Evolutionary conservation across 164 flowering plant species (phyloP), one percentile per base, ranked within the genome.

Genomic region (Liquidambar formosana): DNA sequence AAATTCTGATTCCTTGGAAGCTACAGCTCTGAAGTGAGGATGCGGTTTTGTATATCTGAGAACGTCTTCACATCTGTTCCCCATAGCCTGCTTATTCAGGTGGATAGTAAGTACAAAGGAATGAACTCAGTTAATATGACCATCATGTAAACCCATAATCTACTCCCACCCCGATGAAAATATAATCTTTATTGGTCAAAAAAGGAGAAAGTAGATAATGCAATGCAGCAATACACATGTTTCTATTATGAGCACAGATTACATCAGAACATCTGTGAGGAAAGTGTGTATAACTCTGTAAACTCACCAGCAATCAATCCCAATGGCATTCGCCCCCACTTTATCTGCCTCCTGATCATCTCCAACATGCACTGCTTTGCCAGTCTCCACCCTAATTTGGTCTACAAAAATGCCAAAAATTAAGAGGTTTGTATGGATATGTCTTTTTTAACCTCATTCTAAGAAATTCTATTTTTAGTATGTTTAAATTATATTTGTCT

Each of bases 311-410:
- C 98, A 94, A 66, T 89, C 86, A 43, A 94, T 85, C 12, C 96
- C 98, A 69, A 86, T 61, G 12, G 89, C 84, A 79, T 85, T 89
- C 28, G 98, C 98, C 47, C 97, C 98, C 47, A 58, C 78, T 71
- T 92, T 94, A 78, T 94, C 98, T 56, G 96, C 89, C 71, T 76
- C 76, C 53, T 71, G 70, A 81, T 94, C 97, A 77, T 94, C 98
- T 68, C 98, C 97, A 67, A 92, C 84, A 74, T 92, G 97, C 33
- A 94, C 89, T 45, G 91, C 85, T 76, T 70, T 89, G 54, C 73
- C 69, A 75, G 95, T 85, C 62, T 78, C 88, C 54, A 88, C 91
- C 23, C 78, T 66, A 14, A 84, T 69, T 80, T 82, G 81, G 69
- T 88, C 98, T 93, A 75, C 65, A 76, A 71, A 45, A 72, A 48